Conservation (phyloP, 1,284 basidiomycete genomes). For the Ustilago trichophora region DNA sequence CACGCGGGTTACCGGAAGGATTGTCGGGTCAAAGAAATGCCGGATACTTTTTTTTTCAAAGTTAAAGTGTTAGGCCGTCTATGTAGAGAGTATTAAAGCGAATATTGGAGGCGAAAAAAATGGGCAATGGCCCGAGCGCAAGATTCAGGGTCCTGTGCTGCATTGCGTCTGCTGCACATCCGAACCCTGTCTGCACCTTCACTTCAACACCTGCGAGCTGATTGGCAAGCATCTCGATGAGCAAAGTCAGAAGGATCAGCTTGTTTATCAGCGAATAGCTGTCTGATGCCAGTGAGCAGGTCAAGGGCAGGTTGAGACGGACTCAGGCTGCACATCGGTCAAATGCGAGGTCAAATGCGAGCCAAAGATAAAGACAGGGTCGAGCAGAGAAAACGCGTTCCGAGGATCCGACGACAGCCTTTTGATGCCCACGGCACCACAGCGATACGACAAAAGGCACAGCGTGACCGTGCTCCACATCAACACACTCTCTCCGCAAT, state of each 20-base stretch:
- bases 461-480: constrained; percentile 16
- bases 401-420: constrained; percentile 23
- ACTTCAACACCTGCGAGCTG: no score
- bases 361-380: constrained; percentile 8
- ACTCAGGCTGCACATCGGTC: background rate
- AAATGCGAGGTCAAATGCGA: constrained; percentile 10
- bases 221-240: no score
- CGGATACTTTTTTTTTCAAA: background rate
- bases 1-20: constrained; percentile 6
- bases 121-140: constrained; percentile 2
- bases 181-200: background rate
- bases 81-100: no score
- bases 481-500: constrained; percentile 20
- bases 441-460: background rate
- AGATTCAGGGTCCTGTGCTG: constrained; percentile 10
- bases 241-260: no score
- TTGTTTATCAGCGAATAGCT: no score
- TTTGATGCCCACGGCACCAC: no score
- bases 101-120: no score
- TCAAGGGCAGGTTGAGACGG: no score
- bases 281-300: no score
- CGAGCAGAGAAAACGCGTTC: constrained; percentile 28
- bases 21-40: background rate
- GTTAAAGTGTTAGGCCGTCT: background rate
- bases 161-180: background rate